Percentiles rank a stretch among this genome's conserved stretches.
These are phyloP conservation scores for Phanerodontia chrysosporium DNA, from an alignment of 768 basidiomycete species.

Conservation along the genomic window DNA sequence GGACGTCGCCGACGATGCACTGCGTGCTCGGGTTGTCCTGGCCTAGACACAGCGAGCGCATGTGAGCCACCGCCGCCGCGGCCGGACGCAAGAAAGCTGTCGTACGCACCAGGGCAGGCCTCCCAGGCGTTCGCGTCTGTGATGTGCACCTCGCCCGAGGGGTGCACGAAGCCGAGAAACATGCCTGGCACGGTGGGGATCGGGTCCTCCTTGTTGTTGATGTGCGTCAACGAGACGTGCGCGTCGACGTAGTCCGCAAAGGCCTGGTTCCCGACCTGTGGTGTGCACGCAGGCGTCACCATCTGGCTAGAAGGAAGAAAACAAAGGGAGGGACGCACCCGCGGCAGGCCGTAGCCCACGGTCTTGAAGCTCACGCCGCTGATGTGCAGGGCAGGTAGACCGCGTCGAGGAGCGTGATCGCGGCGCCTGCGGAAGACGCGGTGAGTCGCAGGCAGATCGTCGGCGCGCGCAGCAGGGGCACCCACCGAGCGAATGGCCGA, in stretches of 20 bases:
- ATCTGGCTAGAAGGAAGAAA: not conserved
- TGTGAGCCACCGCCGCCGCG: too few species aligned
- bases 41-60: constrained; percentile 29
- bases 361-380: constrained; percentile 29
- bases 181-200: constrained; percentile 30
- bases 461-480: not conserved
- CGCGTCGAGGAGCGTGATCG: constrained; percentile 47
- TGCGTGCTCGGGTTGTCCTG: constrained; percentile 52
- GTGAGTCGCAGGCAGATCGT: not conserved
- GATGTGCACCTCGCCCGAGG: constrained; percentile 36
- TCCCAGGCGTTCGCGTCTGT: constrained; percentile 48
- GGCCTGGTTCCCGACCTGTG: constrained; percentile 50
- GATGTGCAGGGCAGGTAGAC: constrained; percentile 47
- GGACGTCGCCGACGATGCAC: constrained; percentile 54
- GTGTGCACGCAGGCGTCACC: too few species aligned
- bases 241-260: constrained; percentile 55
- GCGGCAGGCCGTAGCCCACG: constrained; percentile 29
- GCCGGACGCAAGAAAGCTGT: not conserved
- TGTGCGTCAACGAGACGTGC: constrained; percentile 41
- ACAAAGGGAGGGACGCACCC: constrained; percentile 15
- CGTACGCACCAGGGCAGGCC: constrained; percentile 35
- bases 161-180: constrained; percentile 45
- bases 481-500: constrained; percentile 38
- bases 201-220: constrained; percentile 48
- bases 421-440: constrained; percentile 35